These are phyloP conservation scores for Rosa multiflora DNA, from an alignment of 306 rosid genomes.

Conservation along the genomic window DNA sequence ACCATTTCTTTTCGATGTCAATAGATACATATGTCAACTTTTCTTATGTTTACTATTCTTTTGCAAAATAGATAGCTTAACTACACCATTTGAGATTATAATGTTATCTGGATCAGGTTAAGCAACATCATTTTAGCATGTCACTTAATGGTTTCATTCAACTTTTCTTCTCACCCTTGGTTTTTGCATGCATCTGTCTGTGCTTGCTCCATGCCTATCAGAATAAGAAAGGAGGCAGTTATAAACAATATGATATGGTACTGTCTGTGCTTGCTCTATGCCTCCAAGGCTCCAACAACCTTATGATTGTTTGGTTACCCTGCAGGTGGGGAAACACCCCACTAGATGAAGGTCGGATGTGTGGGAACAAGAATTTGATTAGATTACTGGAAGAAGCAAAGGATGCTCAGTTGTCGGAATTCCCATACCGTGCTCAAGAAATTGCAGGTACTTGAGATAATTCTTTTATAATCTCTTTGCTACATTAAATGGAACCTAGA, in stretches of 20 bases:
- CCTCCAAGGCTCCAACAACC: not conserved
- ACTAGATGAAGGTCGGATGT: conserved; percentile 71
- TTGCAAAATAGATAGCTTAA: not conserved
- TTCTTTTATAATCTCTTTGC: conserved; percentile 5
- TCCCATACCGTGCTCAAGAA: conserved; percentile 41
- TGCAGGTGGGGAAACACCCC: conserved; percentile 98
- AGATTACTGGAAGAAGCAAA: conserved; percentile 79
- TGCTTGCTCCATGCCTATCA: not conserved
- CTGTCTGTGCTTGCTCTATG: not conserved
- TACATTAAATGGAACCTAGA: not conserved
- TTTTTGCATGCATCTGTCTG: not conserved
- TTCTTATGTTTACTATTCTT: not conserved
- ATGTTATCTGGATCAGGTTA: not conserved
- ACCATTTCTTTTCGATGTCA: not conserved
- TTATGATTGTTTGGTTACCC: conserved; percentile 1
- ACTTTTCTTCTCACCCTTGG: not conserved
- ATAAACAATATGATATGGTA: not conserved
- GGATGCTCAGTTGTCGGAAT: conserved; percentile 56
- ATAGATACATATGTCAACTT: not conserved
- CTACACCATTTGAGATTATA: not conserved
- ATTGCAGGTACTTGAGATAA: conserved; percentile 45
- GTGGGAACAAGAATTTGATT: conserved; percentile 80
- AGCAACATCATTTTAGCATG: not conserved
- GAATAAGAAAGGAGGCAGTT: not conserved
- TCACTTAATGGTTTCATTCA: not conserved